Conservation (phyloP, 768 basidiomycete genomes). For the Leccinum imitatum region DNA sequence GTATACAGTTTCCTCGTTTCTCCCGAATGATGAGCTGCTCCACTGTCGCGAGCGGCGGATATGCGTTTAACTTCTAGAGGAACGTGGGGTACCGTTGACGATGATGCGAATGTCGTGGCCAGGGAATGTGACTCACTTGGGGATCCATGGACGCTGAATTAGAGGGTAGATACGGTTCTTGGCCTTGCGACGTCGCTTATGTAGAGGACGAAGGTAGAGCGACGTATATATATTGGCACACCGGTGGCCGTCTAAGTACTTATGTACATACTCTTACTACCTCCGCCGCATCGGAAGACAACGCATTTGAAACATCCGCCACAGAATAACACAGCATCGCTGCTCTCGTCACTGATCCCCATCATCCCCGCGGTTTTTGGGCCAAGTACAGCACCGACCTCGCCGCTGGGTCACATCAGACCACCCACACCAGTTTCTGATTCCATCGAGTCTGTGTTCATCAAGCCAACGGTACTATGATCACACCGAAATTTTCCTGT, state of each 20-base stretch:
- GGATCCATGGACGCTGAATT: slow-evolving; percentile 37
- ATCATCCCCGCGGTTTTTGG: slow-evolving; percentile 4
- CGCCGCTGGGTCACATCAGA: not conserved
- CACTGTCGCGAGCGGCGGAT: slow-evolving; percentile 71
- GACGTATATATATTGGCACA: not conserved
- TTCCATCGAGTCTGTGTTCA: not conserved
- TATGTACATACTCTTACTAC: not conserved
- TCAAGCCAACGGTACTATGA: slow-evolving; percentile 45
- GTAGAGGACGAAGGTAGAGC: slow-evolving; percentile 2
- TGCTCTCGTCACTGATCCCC: not conserved
- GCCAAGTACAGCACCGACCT: not conserved
- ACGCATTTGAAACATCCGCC: not conserved
- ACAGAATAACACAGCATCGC: not conserved
- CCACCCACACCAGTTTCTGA: not conserved
- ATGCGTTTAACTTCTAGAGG: slow-evolving; percentile 61
- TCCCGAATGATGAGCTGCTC: slow-evolving; percentile 77
- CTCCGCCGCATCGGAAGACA: not conserved
- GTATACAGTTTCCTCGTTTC: slow-evolving; percentile 89
- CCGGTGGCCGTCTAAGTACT: slow-evolving; percentile 4
- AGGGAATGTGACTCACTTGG: slow-evolving; percentile 36
- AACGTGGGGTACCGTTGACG: slow-evolving; percentile 54
- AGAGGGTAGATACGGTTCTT: slow-evolving; percentile 1
- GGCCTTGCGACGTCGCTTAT: slow-evolving; percentile 3
- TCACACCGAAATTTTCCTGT: slow-evolving; percentile 75
- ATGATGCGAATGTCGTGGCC: slow-evolving; percentile 28